A percentile compares a stretch with the other conserved stretches of the same genome.
These are phyloP conservation scores for Scenedesmus sp. DNA, from an alignment of 163 green algal genomes.

Conservation along the genomic window DNA sequence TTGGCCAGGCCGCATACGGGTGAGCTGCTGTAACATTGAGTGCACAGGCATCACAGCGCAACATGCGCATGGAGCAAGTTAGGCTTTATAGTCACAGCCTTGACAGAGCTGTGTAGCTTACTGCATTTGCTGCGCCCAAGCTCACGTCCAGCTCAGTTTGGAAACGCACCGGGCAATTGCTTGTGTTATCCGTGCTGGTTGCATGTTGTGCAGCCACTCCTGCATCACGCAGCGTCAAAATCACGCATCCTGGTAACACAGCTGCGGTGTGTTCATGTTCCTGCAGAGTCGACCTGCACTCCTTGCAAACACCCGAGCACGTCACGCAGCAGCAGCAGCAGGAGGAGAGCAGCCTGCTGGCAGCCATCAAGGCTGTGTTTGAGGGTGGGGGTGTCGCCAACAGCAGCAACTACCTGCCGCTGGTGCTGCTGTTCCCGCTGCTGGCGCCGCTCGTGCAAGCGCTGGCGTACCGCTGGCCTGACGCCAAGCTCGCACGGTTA, in stretches of 20 bases:
- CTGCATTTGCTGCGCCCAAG: too few relatives aligned
- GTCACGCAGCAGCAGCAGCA: conserved; percentile 8
- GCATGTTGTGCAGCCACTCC: neutral
- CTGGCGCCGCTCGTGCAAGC: neutral
- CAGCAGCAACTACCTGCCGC: conserved; percentile 32
- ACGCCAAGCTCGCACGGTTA: conserved; percentile 17
- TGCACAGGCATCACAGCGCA: neutral
- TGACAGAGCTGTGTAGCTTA: too few relatives aligned
- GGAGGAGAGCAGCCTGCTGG: neutral
- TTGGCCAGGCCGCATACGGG: conserved; percentile 31
- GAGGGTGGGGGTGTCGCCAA: conserved; percentile 1
- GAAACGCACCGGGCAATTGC: neutral
- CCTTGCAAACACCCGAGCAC: neutral
- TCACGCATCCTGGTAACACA: neutral
- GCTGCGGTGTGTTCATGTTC: neutral
- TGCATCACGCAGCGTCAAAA: neutral
- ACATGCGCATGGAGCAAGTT: too few relatives aligned
- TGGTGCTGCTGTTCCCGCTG: conserved; percentile 26
- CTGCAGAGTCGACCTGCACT: conserved; percentile 2
- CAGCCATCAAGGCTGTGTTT: conserved; percentile 15
- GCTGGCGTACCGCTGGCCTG: conserved; percentile 12
- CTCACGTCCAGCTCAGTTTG: too few relatives aligned
- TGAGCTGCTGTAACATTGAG: conserved; percentile 9
- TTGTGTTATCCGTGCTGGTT: neutral
- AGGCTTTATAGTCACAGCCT: too few relatives aligned